Evolutionary conservation across 2,329 filamentous ascomycete genomes (phyloP), one percentile per base, ranked within the genome.

Genomic region (Fusarium nodosum): DNA sequence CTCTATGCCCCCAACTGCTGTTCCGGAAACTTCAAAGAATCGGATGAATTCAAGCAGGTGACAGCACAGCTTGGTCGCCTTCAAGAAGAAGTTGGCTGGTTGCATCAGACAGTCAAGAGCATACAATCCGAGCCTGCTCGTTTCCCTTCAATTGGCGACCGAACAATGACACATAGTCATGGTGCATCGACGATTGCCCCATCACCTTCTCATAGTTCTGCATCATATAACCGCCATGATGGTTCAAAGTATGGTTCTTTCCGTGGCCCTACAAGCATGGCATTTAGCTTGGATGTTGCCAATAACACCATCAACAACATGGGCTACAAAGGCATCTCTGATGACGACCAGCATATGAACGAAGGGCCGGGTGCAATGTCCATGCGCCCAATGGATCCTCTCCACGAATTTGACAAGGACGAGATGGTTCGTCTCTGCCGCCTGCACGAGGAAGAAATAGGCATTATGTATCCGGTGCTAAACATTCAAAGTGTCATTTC

Each of bases 401-500:
- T 98, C 30, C 94, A 93, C 88, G 85, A 89, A 10, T 87, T 97
- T 50, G 87, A 87, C 56, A 90, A 91, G 74, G 89, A 94, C 36
- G 94, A 97, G 75, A 93, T 96, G 74, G 79, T 95, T 22, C 88
- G 93, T 2, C 81, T 97, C 16, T 93, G 93, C 69, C 85, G 88
- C 16, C 83, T 97, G 0, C 95, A 96, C 75, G 92, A 97, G 71
- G 94, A 97, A 73, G 94, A 97, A 77, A 90, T 97, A 74, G 93
- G 93, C 44, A 87, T 95, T 74, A 97, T 97, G 93, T 97, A 97
- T 77, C 95, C 95, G 0, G 87, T 97, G 6, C 79, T 97, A 47
- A 87, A 93, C 71, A 91, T 97, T 36, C 87, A 91, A 42, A 85
- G 85, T 42, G 82, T 97, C 39, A 89, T 92, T 38, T 82, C 84